Evolutionary conservation across 257 asterid species (phyloP), one percentile per base, ranked within the genome.

Genomic region (Solanum dulcamara): DNA sequence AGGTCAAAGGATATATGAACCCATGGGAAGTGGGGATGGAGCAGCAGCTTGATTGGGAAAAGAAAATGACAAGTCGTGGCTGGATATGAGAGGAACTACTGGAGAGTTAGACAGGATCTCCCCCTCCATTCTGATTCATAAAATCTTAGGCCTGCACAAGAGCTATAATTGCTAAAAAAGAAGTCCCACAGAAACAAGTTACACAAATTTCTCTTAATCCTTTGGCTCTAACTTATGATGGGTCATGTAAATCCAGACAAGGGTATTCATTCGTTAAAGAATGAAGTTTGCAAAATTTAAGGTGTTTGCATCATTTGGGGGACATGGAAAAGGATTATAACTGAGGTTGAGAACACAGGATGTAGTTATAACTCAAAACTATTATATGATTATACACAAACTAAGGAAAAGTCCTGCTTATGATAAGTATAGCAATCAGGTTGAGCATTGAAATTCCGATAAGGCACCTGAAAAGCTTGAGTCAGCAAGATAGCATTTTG

Each of bases 401-500:
- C 42, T 46, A 77, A 28, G 17, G 83, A 46, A 48, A 77, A 75
- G 14, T 28, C 42, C 24, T 46, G 42, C 48, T 48, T 46, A 77
- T 26, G 33, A 5, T 46, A 48, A 75, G 83, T 26, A 77, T 46
- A 77, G 64, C 64, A 46, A 46, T 46, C 42, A 46, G 53, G 83
- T 28, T 17, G 83, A 77, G 62, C 64, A 77, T 46, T 26, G 14
- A 77, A 46, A 28, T 48, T 77, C 64, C 10, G 10, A 77, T 46
- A 77, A 46, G 88, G 35, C 88, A 94, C 99, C 98, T 88, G 97
- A 92, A 89, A 97, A 94, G 85, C 86, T 84, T 35, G 95, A 90
- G 85, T 97, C 98, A 17, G 96, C 93, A 72, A 97, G 89, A 88
- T 92, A 92, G 88, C 99, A 95, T 92, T 95, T 97, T 84, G 97